Conservation (phyloP, 768 basidiomycete genomes). For the Saitozyma podzolica region DNA sequence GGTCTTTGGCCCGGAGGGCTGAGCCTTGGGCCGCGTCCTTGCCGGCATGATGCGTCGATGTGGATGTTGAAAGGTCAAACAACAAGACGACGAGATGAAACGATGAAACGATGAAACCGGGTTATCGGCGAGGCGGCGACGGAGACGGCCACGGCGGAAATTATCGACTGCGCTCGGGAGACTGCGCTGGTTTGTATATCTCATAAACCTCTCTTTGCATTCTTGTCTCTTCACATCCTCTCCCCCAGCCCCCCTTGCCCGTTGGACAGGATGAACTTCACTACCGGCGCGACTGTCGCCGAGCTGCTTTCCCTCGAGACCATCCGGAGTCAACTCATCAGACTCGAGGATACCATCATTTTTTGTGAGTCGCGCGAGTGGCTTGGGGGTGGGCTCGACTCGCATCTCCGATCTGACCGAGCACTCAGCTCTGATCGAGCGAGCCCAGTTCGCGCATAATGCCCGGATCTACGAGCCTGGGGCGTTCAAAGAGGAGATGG, state of each 20-base stretch:
- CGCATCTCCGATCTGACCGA: neutral
- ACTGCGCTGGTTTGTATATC: too few species aligned
- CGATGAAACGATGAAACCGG: too few species aligned
- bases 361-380: slow-evolving; percentile 58
- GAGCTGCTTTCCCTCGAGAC: slow-evolving; percentile 84
- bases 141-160: too few species aligned
- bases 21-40: too few species aligned
- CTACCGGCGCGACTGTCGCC: slow-evolving; percentile 42
- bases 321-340: slow-evolving; percentile 79
- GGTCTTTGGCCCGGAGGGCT: too few species aligned
- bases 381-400: neutral
- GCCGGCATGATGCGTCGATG: too few species aligned
- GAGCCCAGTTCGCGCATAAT: slow-evolving; percentile 95
- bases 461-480: slow-evolving; percentile 80
- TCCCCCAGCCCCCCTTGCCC: neutral
- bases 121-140: too few species aligned
- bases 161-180: too few species aligned
- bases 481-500: slow-evolving; percentile 70
- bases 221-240: too few species aligned
- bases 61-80: too few species aligned
- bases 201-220: too few species aligned
- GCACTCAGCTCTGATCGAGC: slow-evolving; percentile 71
- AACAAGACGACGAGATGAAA: too few species aligned
- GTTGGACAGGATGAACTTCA: slow-evolving; percentile 47
- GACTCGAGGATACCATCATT: slow-evolving; percentile 98